phyloP scores from a whole-genome alignment of 2,329 filamentous ascomycete species.

The Trichoderma asperellum region DNA sequence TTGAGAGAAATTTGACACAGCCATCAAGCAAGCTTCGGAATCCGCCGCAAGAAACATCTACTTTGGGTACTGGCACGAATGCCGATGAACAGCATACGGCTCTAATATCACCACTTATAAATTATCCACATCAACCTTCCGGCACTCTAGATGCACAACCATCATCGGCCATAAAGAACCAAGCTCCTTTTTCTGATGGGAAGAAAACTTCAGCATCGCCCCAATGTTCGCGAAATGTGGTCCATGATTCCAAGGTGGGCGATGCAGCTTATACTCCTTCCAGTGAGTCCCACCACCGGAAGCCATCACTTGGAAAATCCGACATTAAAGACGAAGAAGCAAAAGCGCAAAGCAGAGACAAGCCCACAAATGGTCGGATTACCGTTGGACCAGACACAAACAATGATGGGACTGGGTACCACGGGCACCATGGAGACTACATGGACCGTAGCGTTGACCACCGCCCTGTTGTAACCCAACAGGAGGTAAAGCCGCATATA shows the following conservation, averaged over 20 bases:
- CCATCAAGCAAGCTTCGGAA: not conserved
- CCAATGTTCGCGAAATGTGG: too few relatives aligned
- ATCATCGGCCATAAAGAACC: too few relatives aligned
- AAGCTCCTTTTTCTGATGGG: too few relatives aligned
- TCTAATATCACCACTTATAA: not conserved
- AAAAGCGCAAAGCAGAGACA: too few relatives aligned
- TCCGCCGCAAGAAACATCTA: not conserved
- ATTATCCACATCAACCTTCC: not conserved
- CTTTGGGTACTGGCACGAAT: not conserved
- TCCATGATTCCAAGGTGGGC: not conserved
- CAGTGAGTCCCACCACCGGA: too few relatives aligned
- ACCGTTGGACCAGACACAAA: too few relatives aligned
- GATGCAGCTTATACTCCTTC: too few relatives aligned
- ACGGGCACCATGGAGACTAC: slow-evolving; percentile 29
- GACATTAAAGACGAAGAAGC: too few relatives aligned
- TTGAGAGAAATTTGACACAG: not conserved
- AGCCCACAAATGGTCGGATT: too few relatives aligned
- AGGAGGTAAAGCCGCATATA: slow-evolving; percentile 32
- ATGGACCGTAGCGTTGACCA: slow-evolving; percentile 33
- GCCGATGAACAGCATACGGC: not conserved
- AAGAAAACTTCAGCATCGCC: too few relatives aligned
- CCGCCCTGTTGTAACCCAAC: slow-evolving; percentile 31
- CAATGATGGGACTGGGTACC: too few relatives aligned
- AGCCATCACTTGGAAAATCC: too few relatives aligned
- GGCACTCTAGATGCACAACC: not conserved